Evolutionary conservation across 768 basidiomycete genomes (phyloP).

Genomic region (Lentinula lateritia): DNA sequence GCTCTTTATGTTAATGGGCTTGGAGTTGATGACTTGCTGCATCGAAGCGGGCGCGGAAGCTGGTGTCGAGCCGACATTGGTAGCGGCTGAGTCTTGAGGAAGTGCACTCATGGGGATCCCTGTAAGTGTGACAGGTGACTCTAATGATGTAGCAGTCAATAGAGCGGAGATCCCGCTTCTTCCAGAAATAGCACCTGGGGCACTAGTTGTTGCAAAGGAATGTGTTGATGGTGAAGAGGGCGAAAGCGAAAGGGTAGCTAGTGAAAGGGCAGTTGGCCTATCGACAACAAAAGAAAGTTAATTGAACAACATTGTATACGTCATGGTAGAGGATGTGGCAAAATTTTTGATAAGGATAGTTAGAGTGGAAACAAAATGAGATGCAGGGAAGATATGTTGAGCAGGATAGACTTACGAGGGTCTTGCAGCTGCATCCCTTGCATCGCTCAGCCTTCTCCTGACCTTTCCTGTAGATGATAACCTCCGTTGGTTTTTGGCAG

Average conservation of each 20-base stretch:
- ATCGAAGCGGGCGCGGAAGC: conserved; percentile 9
- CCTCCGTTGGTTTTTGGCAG: conserved; percentile 53
- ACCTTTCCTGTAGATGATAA: conserved; percentile 67
- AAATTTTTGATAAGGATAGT: not conserved
- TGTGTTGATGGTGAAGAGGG: conserved; percentile 28
- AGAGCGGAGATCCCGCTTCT: not conserved
- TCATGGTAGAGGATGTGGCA: not conserved
- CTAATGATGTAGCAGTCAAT: not conserved
- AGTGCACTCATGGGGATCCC: not conserved
- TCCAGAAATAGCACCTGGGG: not conserved
- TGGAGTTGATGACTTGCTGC: conserved; percentile 14
- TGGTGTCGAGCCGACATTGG: not conserved
- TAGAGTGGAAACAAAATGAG: conserved; percentile 9
- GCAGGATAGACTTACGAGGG: conserved; percentile 54
- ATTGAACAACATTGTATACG: not conserved
- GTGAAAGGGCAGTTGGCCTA: conserved; percentile 33
- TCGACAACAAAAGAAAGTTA: conserved; percentile 11
- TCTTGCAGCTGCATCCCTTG: conserved; percentile 68
- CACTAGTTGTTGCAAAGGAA: not conserved
- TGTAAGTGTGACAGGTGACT: not conserved
- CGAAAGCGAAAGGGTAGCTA: conserved; percentile 39
- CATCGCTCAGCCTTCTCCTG: conserved; percentile 71
- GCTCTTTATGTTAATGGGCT: conserved; percentile 25
- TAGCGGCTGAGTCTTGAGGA: not conserved
- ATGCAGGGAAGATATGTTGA: not conserved